Percentiles rank a stretch among this genome's conserved stretches.
Conservation (phyloP, 1,284 basidiomycete genomes). For the Entoloma clypeatum region DNA sequence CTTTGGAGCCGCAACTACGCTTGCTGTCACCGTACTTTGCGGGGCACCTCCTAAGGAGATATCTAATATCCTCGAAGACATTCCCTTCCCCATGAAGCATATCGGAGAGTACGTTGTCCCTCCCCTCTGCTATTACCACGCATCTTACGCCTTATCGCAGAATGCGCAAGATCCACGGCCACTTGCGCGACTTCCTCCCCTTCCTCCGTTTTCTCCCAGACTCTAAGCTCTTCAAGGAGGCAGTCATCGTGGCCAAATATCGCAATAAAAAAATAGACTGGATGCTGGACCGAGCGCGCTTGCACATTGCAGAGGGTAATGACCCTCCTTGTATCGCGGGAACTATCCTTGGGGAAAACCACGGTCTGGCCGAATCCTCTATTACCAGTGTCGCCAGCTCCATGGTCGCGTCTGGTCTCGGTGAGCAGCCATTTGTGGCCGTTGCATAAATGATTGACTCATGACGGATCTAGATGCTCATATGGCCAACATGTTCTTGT, state of each 20-base stretch:
- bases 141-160: constrained; percentile 3
- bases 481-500: constrained; percentile 17
- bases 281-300: constrained; percentile 9
- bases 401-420: constrained; percentile 18
- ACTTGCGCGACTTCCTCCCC: constrained; percentile 16
- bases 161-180: constrained; percentile 17
- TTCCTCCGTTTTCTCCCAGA: constrained; percentile 16
- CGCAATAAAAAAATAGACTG: constrained; percentile 10
- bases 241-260: constrained; percentile 13
- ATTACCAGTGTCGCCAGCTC: constrained; percentile 17
- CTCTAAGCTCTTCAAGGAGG: constrained; percentile 12
- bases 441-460: neutral
- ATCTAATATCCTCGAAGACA: constrained; percentile 11
- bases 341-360: constrained; percentile 10
- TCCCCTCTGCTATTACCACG: neutral
- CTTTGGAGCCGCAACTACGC: constrained; percentile 11
- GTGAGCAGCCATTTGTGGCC: neutral
- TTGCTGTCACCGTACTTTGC: constrained; percentile 14
- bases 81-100: constrained; percentile 17
- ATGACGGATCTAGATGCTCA: constrained; percentile 12
- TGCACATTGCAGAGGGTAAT: constrained; percentile 7
- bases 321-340: constrained; percentile 11
- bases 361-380: constrained; percentile 11
- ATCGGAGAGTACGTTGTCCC: constrained; percentile 14
- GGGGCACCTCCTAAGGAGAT: constrained; percentile 13